Evolutionary conservation across 768 basidiomycete species (phyloP), one percentile per base, ranked within the genome.

Genomic region (Lanmaoa rubissima): DNA sequence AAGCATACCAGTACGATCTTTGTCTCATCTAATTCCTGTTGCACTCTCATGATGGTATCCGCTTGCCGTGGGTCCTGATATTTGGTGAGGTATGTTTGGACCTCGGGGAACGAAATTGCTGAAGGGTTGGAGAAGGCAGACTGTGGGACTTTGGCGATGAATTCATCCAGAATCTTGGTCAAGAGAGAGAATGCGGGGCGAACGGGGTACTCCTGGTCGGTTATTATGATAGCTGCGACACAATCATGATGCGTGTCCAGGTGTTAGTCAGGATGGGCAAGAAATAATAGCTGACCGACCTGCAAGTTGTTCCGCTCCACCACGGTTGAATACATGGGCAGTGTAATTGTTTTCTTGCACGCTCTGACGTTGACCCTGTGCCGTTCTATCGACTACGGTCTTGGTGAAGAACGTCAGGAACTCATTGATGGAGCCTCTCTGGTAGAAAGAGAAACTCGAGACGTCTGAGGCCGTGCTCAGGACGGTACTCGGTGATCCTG

Each of bases 11-110:
- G 76, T 45, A 98, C 85, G 63, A 99, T 96, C 88, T 99, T 99
- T 4, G 97, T 98, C 78, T 99, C 97, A 71, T 99, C 97, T 51
- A 99, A 75, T 70, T 99, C 97, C 68, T 94, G 90, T 73, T 99
- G 97, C 13, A 99, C 97, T 61, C 88, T 84, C 95, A 98, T 96
- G 69, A 99, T 98, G 19, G 92, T 88, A 76, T 99, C 96, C 7
- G 96, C 96, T 75, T 98, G 94, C 61, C 86, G 82, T 11, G 96
- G 96, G 74, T 99, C 96, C 75, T 99, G 96, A 71, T 97, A 98
- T 74, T 94, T 96, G 70, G 84, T 78, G 42, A 98, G 74, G 70
- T 94, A 98, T 6, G 78, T 80, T 44, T 83, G 78, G 67, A 89
- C 82, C 65, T 84, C 87, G 45, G 86, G 86, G 81, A 88, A 98